Evolutionary conservation across 305 asterid genomes (phyloP).

Genomic region (Plantago coronopus): DNA sequence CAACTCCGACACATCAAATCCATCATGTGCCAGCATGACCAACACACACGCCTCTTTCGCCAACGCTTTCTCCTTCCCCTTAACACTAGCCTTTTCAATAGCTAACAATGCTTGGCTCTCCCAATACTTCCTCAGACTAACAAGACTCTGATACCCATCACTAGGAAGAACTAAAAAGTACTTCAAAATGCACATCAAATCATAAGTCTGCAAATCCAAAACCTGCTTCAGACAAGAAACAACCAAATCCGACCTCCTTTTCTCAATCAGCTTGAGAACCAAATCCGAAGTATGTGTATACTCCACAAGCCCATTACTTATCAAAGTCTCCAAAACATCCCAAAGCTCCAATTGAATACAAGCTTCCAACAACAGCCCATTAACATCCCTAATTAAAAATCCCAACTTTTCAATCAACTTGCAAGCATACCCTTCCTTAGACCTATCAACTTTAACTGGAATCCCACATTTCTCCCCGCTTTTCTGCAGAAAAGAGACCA

Average conservation of each 20-base stretch:
- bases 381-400: conserved; percentile 49
- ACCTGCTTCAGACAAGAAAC: conserved; percentile 56
- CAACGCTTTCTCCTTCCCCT: conserved; percentile 32
- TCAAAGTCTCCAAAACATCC: conserved; percentile 50
- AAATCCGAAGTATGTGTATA: conserved; percentile 37
- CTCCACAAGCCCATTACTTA: conserved; percentile 54
- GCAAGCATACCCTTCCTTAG: conserved; percentile 35
- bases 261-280: conserved; percentile 50
- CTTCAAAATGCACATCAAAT: conserved; percentile 66
- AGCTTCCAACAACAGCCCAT: conserved; percentile 53
- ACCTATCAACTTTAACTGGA: conserved; percentile 21
- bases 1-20: conserved; percentile 59
- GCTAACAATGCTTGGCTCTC: conserved; percentile 55
- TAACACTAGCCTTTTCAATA: conserved; percentile 44
- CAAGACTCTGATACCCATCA: conserved; percentile 45
- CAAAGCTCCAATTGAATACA: conserved; percentile 57
- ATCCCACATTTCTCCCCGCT: conserved; percentile 40
- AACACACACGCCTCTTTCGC: conserved; percentile 59
- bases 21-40: conserved; percentile 79
- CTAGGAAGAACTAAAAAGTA: conserved; percentile 50
- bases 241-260: conserved; percentile 52
- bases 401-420: conserved; percentile 52
- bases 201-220: conserved; percentile 58
- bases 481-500: conserved; percentile 46
- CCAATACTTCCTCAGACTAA: conserved; percentile 66